These are phyloP conservation scores for Mortierella sp. DNA, from an alignment of 371 early-diverging fungal genomes.

Conservation along the genomic window DNA sequence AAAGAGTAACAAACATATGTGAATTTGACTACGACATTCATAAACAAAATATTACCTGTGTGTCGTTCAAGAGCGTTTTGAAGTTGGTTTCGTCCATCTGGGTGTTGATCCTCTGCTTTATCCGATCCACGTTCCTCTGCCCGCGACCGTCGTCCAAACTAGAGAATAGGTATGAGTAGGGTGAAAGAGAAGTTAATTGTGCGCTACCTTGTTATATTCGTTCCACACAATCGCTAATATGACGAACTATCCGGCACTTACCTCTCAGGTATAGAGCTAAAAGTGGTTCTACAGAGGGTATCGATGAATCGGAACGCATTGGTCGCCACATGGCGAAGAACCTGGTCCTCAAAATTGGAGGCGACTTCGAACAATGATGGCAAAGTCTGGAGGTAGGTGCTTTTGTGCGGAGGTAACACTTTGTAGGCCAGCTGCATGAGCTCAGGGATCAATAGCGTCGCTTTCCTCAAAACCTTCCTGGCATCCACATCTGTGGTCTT, in stretches of 20 bases:
- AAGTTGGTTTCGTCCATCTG: constrained; percentile 87
- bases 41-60: constrained; percentile 67
- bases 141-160: constrained; percentile 41
- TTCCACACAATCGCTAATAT: background rate
- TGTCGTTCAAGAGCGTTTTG: constrained; percentile 73
- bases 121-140: constrained; percentile 69
- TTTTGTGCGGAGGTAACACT: constrained; percentile 66
- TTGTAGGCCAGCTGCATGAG: constrained; percentile 81
- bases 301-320: constrained; percentile 84
- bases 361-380: constrained; percentile 84
- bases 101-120: constrained; percentile 76
- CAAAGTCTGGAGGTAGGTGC: constrained; percentile 64
- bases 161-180: no score
- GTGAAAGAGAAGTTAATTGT: background rate
- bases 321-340: constrained; percentile 81
- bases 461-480: constrained; percentile 61
- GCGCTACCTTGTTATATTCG: background rate
- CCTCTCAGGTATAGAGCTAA: constrained; percentile 41
- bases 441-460: constrained; percentile 81
- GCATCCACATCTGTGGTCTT: constrained; percentile 26
- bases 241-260: constrained; percentile 12
- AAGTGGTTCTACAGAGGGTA: constrained; percentile 58
- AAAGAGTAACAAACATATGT: no score
- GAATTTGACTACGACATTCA: no score
- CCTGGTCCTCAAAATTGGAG: constrained; percentile 82